Conservation (phyloP, 352 stramenopile species). For the Pythium pyrilobum region DNA sequence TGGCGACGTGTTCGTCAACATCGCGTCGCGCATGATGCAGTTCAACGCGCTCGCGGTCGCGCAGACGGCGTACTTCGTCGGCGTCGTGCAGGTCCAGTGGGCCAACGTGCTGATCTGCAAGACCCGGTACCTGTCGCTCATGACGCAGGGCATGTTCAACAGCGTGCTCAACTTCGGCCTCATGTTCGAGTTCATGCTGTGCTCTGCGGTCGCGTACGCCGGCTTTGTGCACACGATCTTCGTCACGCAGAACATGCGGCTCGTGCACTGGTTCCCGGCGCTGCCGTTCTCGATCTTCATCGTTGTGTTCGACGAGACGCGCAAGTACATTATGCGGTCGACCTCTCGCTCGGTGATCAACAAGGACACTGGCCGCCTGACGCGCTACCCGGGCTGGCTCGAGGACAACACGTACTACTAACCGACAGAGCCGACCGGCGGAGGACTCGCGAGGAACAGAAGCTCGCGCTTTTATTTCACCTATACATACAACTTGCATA, state of each 20-base stretch:
- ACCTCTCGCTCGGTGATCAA: constrained; percentile 72
- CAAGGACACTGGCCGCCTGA: constrained; percentile 74
- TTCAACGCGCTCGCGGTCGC: constrained; percentile 75
- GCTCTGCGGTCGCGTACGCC: constrained; percentile 77
- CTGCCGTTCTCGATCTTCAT: constrained; percentile 89
- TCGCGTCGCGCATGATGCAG: constrained; percentile 86
- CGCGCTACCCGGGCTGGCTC: constrained; percentile 83
- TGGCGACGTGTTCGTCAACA: constrained; percentile 55
- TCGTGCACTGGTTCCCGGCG: constrained; percentile 89
- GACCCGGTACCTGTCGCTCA: constrained; percentile 89
- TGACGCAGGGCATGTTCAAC: constrained; percentile 90
- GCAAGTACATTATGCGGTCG: constrained; percentile 88
- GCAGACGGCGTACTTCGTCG: constrained; percentile 86
- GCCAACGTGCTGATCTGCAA: constrained; percentile 92
- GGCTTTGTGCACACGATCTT: constrained; percentile 82
- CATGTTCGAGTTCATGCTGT: constrained; percentile 91
- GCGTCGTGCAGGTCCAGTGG: constrained; percentile 88
- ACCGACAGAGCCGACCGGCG: not conserved
- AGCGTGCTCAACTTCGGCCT: constrained; percentile 91
- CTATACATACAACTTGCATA: not conserved
- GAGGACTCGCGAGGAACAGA: not conserved
- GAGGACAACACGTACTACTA: constrained; percentile 91
- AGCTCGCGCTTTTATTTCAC: not conserved
- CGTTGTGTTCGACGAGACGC: constrained; percentile 85
- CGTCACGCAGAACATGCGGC: constrained; percentile 76